A percentile compares a stretch with the other conserved stretches of the same genome.
phyloP scores from a whole-genome alignment of 179 eudicot species.

The Spergularia azorica region DNA sequence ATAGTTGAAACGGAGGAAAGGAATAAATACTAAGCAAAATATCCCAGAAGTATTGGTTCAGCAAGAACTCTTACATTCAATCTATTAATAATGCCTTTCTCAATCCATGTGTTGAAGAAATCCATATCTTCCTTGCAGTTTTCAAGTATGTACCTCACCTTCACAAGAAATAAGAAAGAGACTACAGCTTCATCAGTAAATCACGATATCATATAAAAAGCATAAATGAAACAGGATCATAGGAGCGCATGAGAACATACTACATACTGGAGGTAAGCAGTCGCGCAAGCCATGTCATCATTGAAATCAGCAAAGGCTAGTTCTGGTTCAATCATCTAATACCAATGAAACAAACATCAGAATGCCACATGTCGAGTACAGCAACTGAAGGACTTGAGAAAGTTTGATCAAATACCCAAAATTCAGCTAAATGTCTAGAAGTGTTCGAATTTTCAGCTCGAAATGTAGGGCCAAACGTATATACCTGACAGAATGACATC shows the following conservation, averaged over 20 bases:
- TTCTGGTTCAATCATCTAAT: conserved; percentile 97
- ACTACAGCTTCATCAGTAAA: conserved; percentile 11
- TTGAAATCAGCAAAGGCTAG: conserved; percentile 94
- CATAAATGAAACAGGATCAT: conserved; percentile 10
- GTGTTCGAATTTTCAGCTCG: conserved; percentile 98
- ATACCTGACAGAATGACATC: conserved; percentile 58
- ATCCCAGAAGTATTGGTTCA: neutral
- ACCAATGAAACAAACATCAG: conserved; percentile 17
- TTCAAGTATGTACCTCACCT: conserved; percentile 90
- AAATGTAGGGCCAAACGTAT: conserved; percentile 97
- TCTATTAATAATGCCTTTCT: conserved; percentile 84
- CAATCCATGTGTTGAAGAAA: conserved; percentile 94
- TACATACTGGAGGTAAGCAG: conserved; percentile 99
- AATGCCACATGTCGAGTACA: conserved; percentile 1
- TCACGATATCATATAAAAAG: neutral
- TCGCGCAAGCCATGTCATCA: conserved; percentile 99
- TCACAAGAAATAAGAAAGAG: conserved; percentile 25
- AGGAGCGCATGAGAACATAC: conserved; percentile 77
- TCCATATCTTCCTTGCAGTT: conserved; percentile 98
- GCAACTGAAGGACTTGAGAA: neutral
- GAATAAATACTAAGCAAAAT: neutral
- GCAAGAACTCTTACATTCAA: conserved; percentile 56
- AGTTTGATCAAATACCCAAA: conserved; percentile 61
- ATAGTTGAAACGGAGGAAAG: no score
- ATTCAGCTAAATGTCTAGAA: conserved; percentile 92